Conservation (phyloP, 495 filamentous ascomycete genomes). For the Hyaloscypha variabilis region DNA sequence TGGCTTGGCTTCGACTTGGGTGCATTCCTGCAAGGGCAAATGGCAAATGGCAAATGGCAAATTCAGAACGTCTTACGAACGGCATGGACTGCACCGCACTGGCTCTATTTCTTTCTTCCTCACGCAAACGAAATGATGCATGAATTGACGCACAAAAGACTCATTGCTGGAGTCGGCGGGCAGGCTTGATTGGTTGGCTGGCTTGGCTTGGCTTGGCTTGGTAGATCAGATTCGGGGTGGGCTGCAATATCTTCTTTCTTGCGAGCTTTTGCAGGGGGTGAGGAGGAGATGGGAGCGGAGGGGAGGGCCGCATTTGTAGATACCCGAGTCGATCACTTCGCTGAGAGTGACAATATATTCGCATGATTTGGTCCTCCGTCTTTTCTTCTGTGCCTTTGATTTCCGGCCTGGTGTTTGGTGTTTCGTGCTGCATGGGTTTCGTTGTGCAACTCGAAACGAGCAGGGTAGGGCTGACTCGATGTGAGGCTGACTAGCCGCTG, state of each 20-base stretch:
- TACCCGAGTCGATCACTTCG: conserved; percentile 12
- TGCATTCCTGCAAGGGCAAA: background rate
- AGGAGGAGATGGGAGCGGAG: background rate
- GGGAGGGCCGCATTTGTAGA: conserved; percentile 6
- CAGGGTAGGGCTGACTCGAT: too few relatives aligned
- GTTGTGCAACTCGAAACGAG: too few relatives aligned
- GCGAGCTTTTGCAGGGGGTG: background rate
- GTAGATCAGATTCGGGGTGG: background rate
- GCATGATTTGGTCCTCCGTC: background rate
- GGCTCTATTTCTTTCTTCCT: background rate
- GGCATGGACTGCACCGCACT: background rate
- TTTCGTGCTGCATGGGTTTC: too few relatives aligned
- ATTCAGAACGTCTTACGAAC: too few relatives aligned
- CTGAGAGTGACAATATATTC: background rate
- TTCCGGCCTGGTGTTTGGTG: too few relatives aligned
- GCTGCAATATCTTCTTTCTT: background rate
- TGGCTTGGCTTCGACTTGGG: background rate
- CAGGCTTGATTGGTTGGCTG: background rate
- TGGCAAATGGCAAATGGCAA: too few relatives aligned
- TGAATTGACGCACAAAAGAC: background rate
- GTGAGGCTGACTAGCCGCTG: too few relatives aligned
- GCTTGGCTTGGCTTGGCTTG: background rate
- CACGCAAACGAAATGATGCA: background rate
- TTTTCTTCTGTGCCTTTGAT: background rate
- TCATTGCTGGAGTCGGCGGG: conserved; percentile 8